Evolutionary conservation across 768 basidiomycete species (phyloP).

Genomic region (Suillus placidus): DNA sequence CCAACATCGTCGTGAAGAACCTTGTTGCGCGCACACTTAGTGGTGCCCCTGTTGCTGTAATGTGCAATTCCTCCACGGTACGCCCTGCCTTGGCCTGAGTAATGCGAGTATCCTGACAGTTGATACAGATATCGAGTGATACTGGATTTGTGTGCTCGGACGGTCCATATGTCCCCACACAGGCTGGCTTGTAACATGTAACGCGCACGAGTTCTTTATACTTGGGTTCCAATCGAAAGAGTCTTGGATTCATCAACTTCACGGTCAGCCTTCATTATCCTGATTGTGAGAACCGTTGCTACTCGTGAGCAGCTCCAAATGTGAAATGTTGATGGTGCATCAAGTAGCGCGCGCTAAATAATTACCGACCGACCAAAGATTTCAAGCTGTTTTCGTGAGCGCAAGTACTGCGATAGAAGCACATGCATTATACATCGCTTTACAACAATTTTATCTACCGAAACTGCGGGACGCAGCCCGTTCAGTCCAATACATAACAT

Average conservation of each 20-base stretch:
- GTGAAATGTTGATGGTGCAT: neutral
- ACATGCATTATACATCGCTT: conserved; percentile 27
- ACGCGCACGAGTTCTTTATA: neutral
- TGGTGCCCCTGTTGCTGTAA: conserved; percentile 44
- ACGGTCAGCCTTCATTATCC: neutral
- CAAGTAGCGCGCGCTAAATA: neutral
- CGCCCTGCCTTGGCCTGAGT: neutral
- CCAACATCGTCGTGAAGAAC: conserved; percentile 52
- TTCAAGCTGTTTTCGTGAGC: neutral
- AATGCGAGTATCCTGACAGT: neutral
- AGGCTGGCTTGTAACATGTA: conserved; percentile 25
- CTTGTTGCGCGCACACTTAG: conserved; percentile 51
- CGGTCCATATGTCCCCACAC: conserved; percentile 46
- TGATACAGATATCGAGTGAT: conserved; percentile 42
- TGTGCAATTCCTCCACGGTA: conserved; percentile 58
- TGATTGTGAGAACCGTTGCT: neutral
- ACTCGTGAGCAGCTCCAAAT: neutral
- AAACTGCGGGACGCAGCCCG: conserved; percentile 9
- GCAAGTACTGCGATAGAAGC: conserved; percentile 20
- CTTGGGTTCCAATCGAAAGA: neutral
- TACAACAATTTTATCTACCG: conserved; percentile 34
- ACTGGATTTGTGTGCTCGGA: conserved; percentile 55
- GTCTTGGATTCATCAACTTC: neutral
- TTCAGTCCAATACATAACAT: conserved; percentile 14
- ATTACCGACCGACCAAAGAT: neutral